Evolutionary conservation across 352 stramenopile genomes (phyloP), one percentile per base, ranked within the genome.

Genomic region (Phytophthora fragariaefolia): DNA sequence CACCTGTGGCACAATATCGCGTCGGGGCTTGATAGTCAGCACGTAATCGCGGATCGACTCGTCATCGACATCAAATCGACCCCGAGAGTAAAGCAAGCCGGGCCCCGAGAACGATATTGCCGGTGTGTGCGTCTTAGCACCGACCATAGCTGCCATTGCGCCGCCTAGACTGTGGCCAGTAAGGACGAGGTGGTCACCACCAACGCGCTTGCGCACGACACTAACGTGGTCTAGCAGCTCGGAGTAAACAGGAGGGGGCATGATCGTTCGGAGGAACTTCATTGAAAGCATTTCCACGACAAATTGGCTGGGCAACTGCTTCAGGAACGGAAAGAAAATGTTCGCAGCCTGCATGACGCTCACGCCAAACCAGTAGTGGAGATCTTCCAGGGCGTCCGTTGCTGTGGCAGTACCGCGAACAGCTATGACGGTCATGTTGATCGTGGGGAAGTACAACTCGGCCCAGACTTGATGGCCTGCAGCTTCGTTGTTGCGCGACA

Each of bases 311-410:
- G 89, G 89, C 18, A 95, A 73, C 48, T 96, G 87, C 65, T 93
- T 96, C 38, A 96, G 69, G 68, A 96, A 95, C 46, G 85, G 87
- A 22, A 96, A 69, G 52, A 95, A 95, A 47, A 92, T 81, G 74
- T 95, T 91, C 3, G 84, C 85, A 5, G 83, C 82, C 61, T 95
- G 87, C 89, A 96, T 96, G 72, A 95, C 85, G 49, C 74, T 90
- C 49, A 96, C 87, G 18, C 87, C 89, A 46, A 96, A 95, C 87
- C 89, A 95, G 59, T 81, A 96, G 67, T 96, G 87, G 18, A 96
- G 71, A 51, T 96, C 89, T 48, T 96, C 87, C 28, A 96, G 85
- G 22, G 85, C 89, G 47, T 96, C 89, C 0, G 86, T 89, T 13
- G 82, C 88, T 10, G 88, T 93, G 26, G 88, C 88, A 28, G 88